Base-by-base conservation (phyloP, 352 stramenopile species). In the Halophytophthora polymorphica region DNA sequence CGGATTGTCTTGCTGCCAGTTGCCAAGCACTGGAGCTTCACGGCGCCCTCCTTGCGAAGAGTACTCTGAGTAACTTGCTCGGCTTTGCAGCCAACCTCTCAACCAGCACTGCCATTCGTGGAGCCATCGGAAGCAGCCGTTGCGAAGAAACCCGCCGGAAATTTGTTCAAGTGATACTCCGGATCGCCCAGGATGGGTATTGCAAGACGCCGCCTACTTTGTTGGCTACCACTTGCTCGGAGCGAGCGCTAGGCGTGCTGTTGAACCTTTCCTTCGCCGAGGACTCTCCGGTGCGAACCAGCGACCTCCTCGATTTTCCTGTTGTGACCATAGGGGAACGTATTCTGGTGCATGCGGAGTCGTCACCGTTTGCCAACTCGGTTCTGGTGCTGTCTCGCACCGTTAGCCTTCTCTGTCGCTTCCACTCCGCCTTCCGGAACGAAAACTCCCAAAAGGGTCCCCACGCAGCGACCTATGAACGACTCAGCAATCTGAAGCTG, bases 11-110 rank as follows among this genome's bases (percentile, higher is more conserved):
- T 22, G 11, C 35, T n/a, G 42, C 57, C 0, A 35, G 68, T 21
- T 42, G 49, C 15, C 17, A 22, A 1, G 36, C 44, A 8, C 23
- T 82, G 0, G 19, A 64, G 22, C 44, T 40, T 0, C 53, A 62
- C 3, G 13, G 35, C 10, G 22, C 23, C 31, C 29, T 43, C 2
- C 33, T 45, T 43, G 28, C 50, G 8, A n/a, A 25, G 2, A 44
- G 31, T 29, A 34, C 50, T 34, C n/a, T 68, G 34, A 45, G 40
- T 22, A 79, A 84, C 17, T 4, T 86, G 6, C 68, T 91, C 8
- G 81, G 78, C 0, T 53, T 86, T 12, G 34, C 83, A 25, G 77
- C 67, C 3, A 90, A 91, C 39, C 48, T 91, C 28, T 86, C 78
- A 1, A 88, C 72, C 4, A 50, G 53, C 19, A 40, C 47, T 15